These are phyloP conservation scores for Alternaria sp. DNA, from an alignment of 2,329 filamentous ascomycete genomes.

Conservation along the genomic window DNA sequence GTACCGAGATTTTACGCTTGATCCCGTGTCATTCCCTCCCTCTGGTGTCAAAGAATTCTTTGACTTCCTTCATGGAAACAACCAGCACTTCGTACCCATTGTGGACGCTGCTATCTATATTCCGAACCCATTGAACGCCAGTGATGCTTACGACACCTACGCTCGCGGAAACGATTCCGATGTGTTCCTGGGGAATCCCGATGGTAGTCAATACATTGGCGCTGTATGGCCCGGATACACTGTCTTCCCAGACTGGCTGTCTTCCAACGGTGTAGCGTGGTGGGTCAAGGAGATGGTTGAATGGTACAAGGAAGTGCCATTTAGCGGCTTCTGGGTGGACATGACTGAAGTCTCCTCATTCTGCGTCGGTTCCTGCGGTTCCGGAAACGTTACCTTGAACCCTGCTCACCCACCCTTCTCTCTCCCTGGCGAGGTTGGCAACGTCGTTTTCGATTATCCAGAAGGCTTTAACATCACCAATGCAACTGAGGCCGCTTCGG, in stretches of 20 bases:
- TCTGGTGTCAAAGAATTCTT: slow-evolving; percentile 62
- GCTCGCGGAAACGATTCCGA: slow-evolving; percentile 59
- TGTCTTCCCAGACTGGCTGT: slow-evolving; percentile 68
- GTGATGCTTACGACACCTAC: slow-evolving; percentile 64
- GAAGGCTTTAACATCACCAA: slow-evolving; percentile 76
- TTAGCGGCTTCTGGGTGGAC: slow-evolving; percentile 67
- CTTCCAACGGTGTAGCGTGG: slow-evolving; percentile 66
- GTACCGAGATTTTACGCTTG: slow-evolving; percentile 66
- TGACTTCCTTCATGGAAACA: slow-evolving; percentile 60
- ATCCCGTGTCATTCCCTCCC: slow-evolving; percentile 61
- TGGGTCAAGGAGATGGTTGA: slow-evolving; percentile 64
- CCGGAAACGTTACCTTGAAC: slow-evolving; percentile 69
- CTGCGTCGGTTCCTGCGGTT: slow-evolving; percentile 77
- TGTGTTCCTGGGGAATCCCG: slow-evolving; percentile 62
- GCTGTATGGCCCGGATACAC: slow-evolving; percentile 67
- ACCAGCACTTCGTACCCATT: slow-evolving; percentile 68
- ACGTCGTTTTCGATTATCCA: slow-evolving; percentile 68
- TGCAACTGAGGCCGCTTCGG: slow-evolving; percentile 69
- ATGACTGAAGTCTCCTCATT: slow-evolving; percentile 70
- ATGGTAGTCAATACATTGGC: slow-evolving; percentile 64
- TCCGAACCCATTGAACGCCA: slow-evolving; percentile 73
- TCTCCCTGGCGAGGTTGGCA: slow-evolving; percentile 71
- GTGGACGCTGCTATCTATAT: slow-evolving; percentile 73
- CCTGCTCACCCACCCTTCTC: slow-evolving; percentile 72
- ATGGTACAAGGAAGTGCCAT: slow-evolving; percentile 63